A percentile compares a stretch with the other conserved stretches of the same genome.
phyloP scores from a whole-genome alignment of 257 asterid species.

The Solanum corneliomulleri region DNA sequence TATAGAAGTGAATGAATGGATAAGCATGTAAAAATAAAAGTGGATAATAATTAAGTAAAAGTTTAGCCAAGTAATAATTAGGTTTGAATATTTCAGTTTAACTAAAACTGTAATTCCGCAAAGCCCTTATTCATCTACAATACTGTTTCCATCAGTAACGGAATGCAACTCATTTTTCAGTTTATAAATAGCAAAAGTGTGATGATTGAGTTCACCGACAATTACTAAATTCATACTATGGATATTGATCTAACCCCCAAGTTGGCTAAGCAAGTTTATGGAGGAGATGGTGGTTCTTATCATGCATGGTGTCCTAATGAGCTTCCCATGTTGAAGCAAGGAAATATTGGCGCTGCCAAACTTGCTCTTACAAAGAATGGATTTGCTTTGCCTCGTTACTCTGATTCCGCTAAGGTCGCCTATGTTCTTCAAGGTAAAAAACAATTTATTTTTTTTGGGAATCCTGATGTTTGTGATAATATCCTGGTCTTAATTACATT shows the following conservation, averaged over 20 bases:
- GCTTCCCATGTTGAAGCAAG: conserved; percentile 48
- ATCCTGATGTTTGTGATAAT: not conserved
- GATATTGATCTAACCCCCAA: conserved; percentile 55
- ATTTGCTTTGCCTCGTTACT: conserved; percentile 48
- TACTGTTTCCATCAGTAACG: not conserved
- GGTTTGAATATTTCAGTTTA: not conserved
- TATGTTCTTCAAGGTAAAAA: conserved; percentile 61
- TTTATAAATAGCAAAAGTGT: not conserved
- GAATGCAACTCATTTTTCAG: not conserved
- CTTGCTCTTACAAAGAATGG: conserved; percentile 53
- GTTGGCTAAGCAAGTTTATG: conserved; percentile 40
- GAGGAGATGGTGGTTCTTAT: conserved; percentile 74
- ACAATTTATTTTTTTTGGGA: too few relatives aligned
- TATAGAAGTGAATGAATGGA: too few relatives aligned
- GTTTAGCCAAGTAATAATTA: not conserved
- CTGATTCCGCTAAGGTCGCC: conserved; percentile 65
- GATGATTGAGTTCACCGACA: not conserved
- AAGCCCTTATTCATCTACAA: not conserved
- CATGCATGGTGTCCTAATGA: conserved; percentile 67
- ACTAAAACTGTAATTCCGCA: not conserved
- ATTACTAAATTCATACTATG: conserved; percentile 9
- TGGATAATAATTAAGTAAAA: not conserved
- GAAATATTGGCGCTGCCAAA: conserved; percentile 66
- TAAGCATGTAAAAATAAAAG: too few relatives aligned
- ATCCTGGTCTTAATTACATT: too few relatives aligned